Base-by-base conservation (phyloP, 108 stramenopile species). In the Epipyxis sp. region DNA sequence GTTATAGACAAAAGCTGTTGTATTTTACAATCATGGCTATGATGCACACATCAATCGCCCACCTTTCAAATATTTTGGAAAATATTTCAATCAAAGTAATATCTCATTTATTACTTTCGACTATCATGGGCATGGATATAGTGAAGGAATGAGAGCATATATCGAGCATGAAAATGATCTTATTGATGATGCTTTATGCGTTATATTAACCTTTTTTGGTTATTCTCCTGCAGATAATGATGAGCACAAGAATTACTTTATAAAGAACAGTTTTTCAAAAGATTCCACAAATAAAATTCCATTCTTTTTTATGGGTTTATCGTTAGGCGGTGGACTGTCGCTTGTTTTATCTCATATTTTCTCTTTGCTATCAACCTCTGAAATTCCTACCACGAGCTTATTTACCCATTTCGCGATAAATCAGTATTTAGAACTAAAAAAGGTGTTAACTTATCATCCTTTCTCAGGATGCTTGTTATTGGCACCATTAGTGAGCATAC, bases 271-370 rank as follows among this genome's bases (percentile, higher is more conserved):
- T 16, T 25, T 16, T 57, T 57, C n/a, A n/a, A n/a, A n/a, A n/a
- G n/a, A n/a, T n/a, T n/a, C n/a, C 20, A 6, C 20, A 20, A 20
- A 6, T 50, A 20, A 32, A 35, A 10, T 6, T 65, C 61, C 61
- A 32, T 35, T 65, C 61, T 65, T 65, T 65, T 25, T 65, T 25
- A 65, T 65, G 61, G 61, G 61, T 32, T 32, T 32, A 16, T 65
- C 61, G 6, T 32, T 65, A 32, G 61, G 61, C 3, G 61, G 61
- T 32, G 61, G 61, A 65, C 10, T 32, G 10, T 10, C 61, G 10
- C 10, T 65, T 6, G 61, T 37, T 3, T 10, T 25, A 16, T 13
- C 13, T 29, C 3, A 65, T 65, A 6, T 65, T 16, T 37, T 65
- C 6, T 13, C 61, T 50, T 50, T 50, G n/a, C n/a, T n/a, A n/a